Base-by-base conservation (phyloP, 352 stramenopile species). In the Globisporangium cederbergense region DNA sequence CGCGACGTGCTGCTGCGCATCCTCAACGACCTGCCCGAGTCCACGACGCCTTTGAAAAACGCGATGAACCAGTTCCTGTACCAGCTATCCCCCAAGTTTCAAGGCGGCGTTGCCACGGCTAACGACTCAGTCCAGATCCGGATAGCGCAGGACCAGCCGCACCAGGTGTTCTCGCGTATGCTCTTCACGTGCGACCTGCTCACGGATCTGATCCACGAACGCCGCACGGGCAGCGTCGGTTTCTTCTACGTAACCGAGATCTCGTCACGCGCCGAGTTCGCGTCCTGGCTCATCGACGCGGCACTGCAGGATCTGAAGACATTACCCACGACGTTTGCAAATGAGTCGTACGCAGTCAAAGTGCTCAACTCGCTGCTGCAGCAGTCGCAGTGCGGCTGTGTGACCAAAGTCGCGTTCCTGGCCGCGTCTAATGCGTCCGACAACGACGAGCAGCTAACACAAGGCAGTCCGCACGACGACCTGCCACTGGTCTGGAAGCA, bases 281-380 rank as follows among this genome's bases (percentile, higher is more conserved):
- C 75, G 1, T 68, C 57, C 2, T 64, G 71, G 7, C 66, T 91
- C 32, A 67, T 93, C 1, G 77, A 88, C 20, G 70, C 73, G 0
- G 74, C 73, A 3, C 46, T 86, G 8, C 28, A 58, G 5, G 84
- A 90, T 34, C 64, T 93, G 4, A 46, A 47, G 2, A 71, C 63
- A 3, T 73, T 93, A n/a, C 81, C 84, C 0, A 83, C 73, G n/a
- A 46, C 54, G n/a, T 77, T 91, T 28, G 74, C 84, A 14, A 89
- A 89, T 57, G 84, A 93, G 59, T 90, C 84, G 4, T 91, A 89
- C 53, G 58, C 65, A 0, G 63, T 91, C 62, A 93, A 93, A 64
- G 81, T 90, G 13, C 79, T 93, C 43, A 93, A 93, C 71, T 90
- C 84, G 58, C 51, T 93, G 32, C 58, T 93, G 2, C 84, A 93